Evolutionary conservation across 177 flowering plant genomes (phyloP), one percentile per base, ranked within the genome.

Genomic region (Vitis hybrid): DNA sequence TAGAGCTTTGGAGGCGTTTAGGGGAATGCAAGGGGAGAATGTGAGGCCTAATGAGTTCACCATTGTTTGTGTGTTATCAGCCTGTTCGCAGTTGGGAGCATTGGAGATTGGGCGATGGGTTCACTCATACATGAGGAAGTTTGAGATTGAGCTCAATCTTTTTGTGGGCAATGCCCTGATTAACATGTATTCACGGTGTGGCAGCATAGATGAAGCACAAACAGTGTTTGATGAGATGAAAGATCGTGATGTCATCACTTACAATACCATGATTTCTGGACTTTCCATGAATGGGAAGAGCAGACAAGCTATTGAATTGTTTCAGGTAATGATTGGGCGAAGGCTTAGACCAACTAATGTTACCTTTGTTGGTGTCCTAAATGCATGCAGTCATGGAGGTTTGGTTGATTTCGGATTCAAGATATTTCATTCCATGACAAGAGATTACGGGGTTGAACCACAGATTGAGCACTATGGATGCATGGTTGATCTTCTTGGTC

Each of bases 101-200:
- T 67, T 83, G 57, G 80, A 80, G 74, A 81, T 83, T 56, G 86
- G 85, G 35, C 69, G 73, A 55, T 82, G 85, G 85, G 70, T 80
- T 57, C 80, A 78, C 40, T 80, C 82, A 1, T 83, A 78, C 62
- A 49, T 83, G 54, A 56, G 30, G 7, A 82, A 78, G 77, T 60
- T 67, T 52, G 49, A 60, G 13, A 74, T 82, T 62, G 70, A 74
- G 78, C 68, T 78, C 51, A 78, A 78, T 52, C 71, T 48, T 67
- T 69, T 78, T 50, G 70, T 76, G 32, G 79, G 82, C 4, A 69
- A 71, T 35, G 75, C 83, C 65, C 48, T 82, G 71, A 78, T 82
- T 19, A 68, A 69, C 54, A 82, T 80, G 85, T 82, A 80, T 59
- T 70, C 79, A 2, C 80, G 70, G 65, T 80, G 85, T 72, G 86